Evolutionary conservation across 306 rosid genomes (phyloP).

Genomic region (Adenanthera pavonina): DNA sequence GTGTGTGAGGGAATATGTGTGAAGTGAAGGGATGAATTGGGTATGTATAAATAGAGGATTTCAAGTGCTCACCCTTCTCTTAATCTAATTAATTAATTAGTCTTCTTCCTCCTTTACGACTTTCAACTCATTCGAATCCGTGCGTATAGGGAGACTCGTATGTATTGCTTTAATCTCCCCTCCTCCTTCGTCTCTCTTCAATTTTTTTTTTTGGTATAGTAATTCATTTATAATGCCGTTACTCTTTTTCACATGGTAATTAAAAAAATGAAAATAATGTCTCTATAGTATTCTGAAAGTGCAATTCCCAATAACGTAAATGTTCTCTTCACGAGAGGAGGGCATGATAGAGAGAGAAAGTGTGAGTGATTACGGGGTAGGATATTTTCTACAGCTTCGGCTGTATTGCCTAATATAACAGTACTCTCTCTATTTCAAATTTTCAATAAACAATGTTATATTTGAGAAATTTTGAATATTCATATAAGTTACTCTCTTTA

Average conservation of each 20-base stretch:
- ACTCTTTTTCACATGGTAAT: neutral
- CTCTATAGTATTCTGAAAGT: constrained; percentile 29
- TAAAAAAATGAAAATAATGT: constrained; percentile 1
- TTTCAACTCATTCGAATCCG: neutral
- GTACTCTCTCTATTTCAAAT: too few species aligned
- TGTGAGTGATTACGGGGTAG: neutral
- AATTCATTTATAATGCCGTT: constrained; percentile 9
- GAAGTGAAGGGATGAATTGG: constrained; percentile 24
- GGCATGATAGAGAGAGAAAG: neutral
- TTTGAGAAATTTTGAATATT: too few species aligned
- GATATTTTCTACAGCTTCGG: neutral
- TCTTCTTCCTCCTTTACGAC: neutral
- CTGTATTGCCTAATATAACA: too few species aligned
- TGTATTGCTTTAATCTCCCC: neutral
- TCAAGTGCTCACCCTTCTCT: neutral
- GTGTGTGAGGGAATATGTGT: constrained; percentile 14
- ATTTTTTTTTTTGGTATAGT: too few species aligned
- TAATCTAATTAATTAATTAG: constrained; percentile 4
- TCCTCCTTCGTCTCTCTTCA: neutral
- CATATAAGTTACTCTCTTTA: too few species aligned
- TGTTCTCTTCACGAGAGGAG: constrained; percentile 20
- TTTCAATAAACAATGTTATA: too few species aligned
- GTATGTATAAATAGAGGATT: constrained; percentile 43
- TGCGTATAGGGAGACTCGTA: constrained; percentile 21
- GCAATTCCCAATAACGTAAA: constrained; percentile 54